phyloP scores from a whole-genome alignment of 768 basidiomycete genomes.

The Mycena haematopus region DNA sequence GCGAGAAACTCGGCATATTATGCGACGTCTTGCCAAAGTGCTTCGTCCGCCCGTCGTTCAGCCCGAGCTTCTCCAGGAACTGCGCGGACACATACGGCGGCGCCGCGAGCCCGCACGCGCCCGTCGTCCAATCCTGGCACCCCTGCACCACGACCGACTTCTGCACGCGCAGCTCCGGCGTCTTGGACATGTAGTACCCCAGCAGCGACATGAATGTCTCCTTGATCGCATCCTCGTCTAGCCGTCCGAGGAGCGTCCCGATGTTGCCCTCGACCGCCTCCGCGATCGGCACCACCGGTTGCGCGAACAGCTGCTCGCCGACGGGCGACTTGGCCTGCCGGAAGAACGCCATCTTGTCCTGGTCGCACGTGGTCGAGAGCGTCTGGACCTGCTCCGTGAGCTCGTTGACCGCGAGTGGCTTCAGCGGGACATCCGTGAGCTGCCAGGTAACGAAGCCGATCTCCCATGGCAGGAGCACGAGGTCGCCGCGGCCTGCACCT shows the following conservation, averaged over 20 bases:
- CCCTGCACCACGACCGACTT: conserved; percentile 57
- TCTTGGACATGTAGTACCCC: conserved; percentile 72
- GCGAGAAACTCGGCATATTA: neutral
- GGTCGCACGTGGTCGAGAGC: conserved; percentile 58
- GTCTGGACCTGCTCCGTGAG: conserved; percentile 51
- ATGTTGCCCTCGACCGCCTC: conserved; percentile 39
- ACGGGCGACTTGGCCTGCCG: conserved; percentile 2
- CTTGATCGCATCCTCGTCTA: conserved; percentile 59
- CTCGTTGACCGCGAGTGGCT: conserved; percentile 57
- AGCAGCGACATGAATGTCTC: conserved; percentile 71
- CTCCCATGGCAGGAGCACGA: conserved; percentile 85
- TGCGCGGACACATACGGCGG: conserved; percentile 58
- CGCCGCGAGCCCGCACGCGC: conserved; percentile 55
- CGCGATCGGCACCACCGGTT: conserved; percentile 28
- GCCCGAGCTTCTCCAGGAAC: conserved; percentile 53
- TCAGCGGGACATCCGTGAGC: conserved; percentile 73
- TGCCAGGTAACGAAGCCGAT: conserved; percentile 66
- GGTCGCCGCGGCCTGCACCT: conserved; percentile 71
- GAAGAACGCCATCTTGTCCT: conserved; percentile 45
- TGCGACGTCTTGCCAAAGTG: conserved; percentile 22
- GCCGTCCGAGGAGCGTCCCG: conserved; percentile 36
- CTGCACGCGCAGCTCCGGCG: conserved; percentile 52
- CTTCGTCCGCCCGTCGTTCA: conserved; percentile 34
- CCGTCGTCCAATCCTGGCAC: conserved; percentile 65
- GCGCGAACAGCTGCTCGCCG: conserved; percentile 17